A percentile compares a stretch with the other conserved stretches of the same genome.
These are phyloP conservation scores for Pythium oligandrum DNA, from an alignment of 352 stramenopile species.

Conservation along the genomic window DNA sequence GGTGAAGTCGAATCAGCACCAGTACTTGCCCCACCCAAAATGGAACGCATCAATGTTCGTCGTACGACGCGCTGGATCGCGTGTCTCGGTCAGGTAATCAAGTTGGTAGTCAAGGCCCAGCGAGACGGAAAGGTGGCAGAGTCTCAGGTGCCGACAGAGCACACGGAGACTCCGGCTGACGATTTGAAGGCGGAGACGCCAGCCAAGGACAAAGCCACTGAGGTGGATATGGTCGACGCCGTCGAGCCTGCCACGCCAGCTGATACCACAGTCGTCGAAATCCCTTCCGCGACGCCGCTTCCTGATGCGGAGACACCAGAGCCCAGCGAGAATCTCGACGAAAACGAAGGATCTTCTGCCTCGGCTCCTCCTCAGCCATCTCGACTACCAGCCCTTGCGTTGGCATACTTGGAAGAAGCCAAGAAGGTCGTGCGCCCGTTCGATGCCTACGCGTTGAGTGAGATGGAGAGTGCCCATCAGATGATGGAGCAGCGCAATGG, in stretches of 20 bases:
- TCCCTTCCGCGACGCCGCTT: too few species aligned
- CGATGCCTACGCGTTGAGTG: constrained; percentile 63
- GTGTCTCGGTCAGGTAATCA: constrained; percentile 66
- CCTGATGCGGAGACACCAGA: too few species aligned
- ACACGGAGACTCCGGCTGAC: not conserved
- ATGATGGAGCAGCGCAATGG: constrained; percentile 58
- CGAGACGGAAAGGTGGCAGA: not conserved
- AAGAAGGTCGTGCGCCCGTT: constrained; percentile 57
- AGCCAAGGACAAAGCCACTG: not conserved
- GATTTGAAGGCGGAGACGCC: not conserved
- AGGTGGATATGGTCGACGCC: not conserved
- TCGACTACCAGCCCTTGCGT: constrained; percentile 1
- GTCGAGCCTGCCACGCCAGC: constrained; percentile 6
- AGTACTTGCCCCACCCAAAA: constrained; percentile 48
- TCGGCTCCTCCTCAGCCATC: too few species aligned
- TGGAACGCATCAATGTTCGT: constrained; percentile 79
- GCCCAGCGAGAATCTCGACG: too few species aligned
- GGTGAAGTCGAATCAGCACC: constrained; percentile 15
- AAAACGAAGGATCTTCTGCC: too few species aligned
- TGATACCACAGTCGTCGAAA: not conserved
- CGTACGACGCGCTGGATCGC: constrained; percentile 68
- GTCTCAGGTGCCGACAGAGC: not conserved
- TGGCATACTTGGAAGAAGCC: constrained; percentile 53
- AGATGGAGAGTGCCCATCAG: constrained; percentile 52
- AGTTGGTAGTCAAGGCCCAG: constrained; percentile 26